A percentile compares a stretch with the other conserved stretches of the same genome.
phyloP scores from a whole-genome alignment of 2,329 filamentous ascomycete genomes.

The Setomelanomma holmii region DNA sequence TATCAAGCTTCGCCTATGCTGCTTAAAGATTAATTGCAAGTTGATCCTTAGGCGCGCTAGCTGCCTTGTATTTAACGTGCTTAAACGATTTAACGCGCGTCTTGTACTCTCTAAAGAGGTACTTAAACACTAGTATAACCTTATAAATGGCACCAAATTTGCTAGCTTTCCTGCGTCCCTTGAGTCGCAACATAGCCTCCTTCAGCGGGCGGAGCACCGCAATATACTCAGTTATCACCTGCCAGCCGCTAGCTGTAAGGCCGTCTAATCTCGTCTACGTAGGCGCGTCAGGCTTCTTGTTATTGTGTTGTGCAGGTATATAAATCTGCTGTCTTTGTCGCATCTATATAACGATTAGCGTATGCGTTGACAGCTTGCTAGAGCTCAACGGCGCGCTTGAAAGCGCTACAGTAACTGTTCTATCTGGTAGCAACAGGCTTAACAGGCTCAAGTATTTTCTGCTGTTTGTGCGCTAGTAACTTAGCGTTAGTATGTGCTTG shows the following conservation, averaged over 20 bases:
- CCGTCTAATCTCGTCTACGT: too few relatives aligned
- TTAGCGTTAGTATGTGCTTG: background rate
- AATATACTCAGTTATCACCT: slow-evolving; percentile 2
- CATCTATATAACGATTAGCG: background rate
- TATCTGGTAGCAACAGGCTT: too few relatives aligned
- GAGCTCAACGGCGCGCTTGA: slow-evolving; percentile 3
- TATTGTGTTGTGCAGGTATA: background rate
- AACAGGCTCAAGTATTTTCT: background rate
- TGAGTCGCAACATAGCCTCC: background rate
- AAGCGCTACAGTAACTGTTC: slow-evolving; percentile 3
- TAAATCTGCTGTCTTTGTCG: background rate
- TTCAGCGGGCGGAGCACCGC: background rate
- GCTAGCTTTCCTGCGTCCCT: background rate
- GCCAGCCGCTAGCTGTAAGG: background rate
- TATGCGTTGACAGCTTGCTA: slow-evolving; percentile 1
- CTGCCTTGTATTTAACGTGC: background rate
- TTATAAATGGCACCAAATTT: slow-evolving; percentile 2
- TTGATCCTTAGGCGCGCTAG: background rate
- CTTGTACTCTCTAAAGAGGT: background rate
- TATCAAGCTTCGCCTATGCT: background rate
- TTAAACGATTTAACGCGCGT: background rate
- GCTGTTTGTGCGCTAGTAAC: background rate
- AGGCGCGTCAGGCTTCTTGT: background rate
- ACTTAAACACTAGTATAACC: slow-evolving; percentile 3
- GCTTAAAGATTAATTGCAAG: background rate